A percentile compares a stretch with the other conserved stretches of the same genome.
Evolutionary conservation across 257 asterid species (phyloP).

Genomic region (Nicotiana attenuata): DNA sequence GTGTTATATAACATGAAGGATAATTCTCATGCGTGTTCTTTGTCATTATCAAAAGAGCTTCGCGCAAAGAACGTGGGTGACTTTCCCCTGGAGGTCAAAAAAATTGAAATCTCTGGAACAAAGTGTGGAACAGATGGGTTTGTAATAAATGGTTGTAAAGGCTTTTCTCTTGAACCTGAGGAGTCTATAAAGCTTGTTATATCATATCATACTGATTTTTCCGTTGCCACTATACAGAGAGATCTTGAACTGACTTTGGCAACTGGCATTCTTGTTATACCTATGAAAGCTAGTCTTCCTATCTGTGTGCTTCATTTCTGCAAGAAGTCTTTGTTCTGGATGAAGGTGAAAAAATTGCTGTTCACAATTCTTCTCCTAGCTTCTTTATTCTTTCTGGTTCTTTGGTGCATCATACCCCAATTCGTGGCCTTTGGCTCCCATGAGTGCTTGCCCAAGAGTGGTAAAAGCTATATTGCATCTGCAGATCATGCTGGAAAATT

Average conservation of each 20-base stretch:
- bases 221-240: conserved; percentile 55
- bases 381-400: conserved; percentile 34
- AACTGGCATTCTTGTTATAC: conserved; percentile 67
- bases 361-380: conserved; percentile 35
- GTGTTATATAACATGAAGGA: conserved; percentile 23
- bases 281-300: conserved; percentile 79
- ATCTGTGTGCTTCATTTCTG: conserved; percentile 49
- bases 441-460: conserved; percentile 31
- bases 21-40: conserved; percentile 40
- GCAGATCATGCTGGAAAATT: conserved; percentile 22
- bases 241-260: conserved; percentile 65
- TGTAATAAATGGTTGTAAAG: conserved; percentile 44
- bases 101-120: conserved; percentile 67
- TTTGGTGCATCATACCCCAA: conserved; percentile 37
- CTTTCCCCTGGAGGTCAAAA: conserved; percentile 57
- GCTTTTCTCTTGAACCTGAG: conserved; percentile 78
- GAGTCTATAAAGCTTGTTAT: conserved; percentile 51
- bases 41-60: conserved; percentile 54
- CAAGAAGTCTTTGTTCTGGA: conserved; percentile 57
- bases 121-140: conserved; percentile 77
- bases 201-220: conserved; percentile 61
- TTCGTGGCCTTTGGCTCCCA: conserved; percentile 22
- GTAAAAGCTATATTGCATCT: conserved; percentile 26
- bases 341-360: conserved; percentile 37
- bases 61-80: conserved; percentile 80